Base-by-base conservation (phyloP, 139 green algal species). In the Ulvella scutata region DNA sequence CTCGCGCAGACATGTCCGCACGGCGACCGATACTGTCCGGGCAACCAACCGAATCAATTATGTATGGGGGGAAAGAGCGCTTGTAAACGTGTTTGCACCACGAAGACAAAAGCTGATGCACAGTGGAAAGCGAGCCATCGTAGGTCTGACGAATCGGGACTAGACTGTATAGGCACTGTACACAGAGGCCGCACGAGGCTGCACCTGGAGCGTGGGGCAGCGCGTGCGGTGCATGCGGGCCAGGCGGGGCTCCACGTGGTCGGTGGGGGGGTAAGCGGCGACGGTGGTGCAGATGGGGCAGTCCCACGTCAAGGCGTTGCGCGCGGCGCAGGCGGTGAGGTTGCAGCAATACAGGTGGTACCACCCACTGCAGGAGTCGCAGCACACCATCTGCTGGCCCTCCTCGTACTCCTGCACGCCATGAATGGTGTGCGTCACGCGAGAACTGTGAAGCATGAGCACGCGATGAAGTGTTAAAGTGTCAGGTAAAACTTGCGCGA, bases 261-360 rank as follows among this genome's bases (percentile, higher is more conserved):
- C 28, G 62, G 40, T 20, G 44, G 44, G 37, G 62, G 74, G 2
- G 75, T 76, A n/a, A n/a, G 34, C 26, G 31, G 38, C 3, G 43
- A n/a, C 0, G 38, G 23, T 74, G 20, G 10, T 10, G 62, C 34
- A 43, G 6, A 39, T 33, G 35, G 33, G 35, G 62, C 62, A 74
- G 7, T 43, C 62, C 34, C 62, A 43, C 62, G 62, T 39, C 26
- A 31, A 20, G 62, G 62, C 62, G 3, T 23, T 74, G 43, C 85
- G 77, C 51, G 38, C 28, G 37, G n/a, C 3, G 26, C 43, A 61
- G 20, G 62, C 51, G 4, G 51, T 85, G 4, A 93, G 3, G 28
- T 85, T 83, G 23, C 86, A 73, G 75, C 88, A 94, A n/a, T 76
- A 78, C 3, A 86, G 43, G 73, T 95, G 90, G 80, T 84, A 95